These are phyloP conservation scores for Populus euphratica DNA, from an alignment of 345 rosid genomes.

Conservation along the genomic window DNA sequence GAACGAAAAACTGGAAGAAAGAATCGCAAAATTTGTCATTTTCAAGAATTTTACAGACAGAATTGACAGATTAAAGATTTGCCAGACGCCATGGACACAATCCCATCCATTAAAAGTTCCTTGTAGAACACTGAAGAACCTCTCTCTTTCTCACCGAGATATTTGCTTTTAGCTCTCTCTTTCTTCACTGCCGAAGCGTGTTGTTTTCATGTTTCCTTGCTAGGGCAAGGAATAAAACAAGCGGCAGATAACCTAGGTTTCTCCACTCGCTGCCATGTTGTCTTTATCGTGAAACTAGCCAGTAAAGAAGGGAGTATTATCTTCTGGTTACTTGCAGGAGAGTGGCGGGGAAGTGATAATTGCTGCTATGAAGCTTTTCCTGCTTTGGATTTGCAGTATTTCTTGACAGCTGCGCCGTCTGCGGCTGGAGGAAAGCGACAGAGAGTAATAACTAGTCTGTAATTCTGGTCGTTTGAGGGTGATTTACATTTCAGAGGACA, in stretches of 20 bases:
- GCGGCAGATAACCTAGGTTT: not conserved
- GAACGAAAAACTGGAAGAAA: not conserved
- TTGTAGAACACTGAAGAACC: not conserved
- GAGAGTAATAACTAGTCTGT: not conserved
- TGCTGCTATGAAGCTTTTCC: not conserved
- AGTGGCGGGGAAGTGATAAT: not conserved
- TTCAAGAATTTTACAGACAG: not conserved
- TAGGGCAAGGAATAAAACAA: not conserved
- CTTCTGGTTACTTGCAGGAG: not conserved
- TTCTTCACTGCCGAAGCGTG: not conserved
- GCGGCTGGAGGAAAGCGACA: not conserved
- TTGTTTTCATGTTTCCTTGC: not conserved
- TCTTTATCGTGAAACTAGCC: not conserved
- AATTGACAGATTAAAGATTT: not conserved
- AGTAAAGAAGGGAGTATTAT: not conserved
- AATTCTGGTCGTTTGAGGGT: not conserved
- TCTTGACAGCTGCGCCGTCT: not conserved
- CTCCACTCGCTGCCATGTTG: not conserved
- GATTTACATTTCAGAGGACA: not conserved
- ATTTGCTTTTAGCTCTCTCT: not conserved
- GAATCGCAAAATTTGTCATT: not conserved
- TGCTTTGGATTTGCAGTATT: not conserved
- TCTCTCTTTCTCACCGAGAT: not conserved
- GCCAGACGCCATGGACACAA: not conserved
- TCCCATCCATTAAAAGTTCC: not conserved